These are phyloP conservation scores for Hypoxylon subgilvum DNA, from an alignment of 495 filamentous ascomycete species.

Conservation along the genomic window DNA sequence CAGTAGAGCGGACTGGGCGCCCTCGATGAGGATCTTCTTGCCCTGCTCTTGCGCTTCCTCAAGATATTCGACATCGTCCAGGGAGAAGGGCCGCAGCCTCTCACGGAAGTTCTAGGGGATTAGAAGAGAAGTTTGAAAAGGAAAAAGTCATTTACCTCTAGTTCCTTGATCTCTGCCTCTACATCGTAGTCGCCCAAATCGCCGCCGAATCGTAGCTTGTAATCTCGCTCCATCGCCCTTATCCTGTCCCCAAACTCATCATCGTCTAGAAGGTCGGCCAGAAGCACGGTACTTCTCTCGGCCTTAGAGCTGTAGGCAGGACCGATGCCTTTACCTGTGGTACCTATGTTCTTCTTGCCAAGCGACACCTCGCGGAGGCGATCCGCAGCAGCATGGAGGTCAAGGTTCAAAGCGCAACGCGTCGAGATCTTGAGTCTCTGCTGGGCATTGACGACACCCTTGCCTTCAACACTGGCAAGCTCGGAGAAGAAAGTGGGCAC, in stretches of 20 bases:
- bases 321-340: constrained; percentile 71
- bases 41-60: constrained; percentile 62
- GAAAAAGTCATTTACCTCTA: constrained; percentile 23
- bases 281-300: constrained; percentile 72
- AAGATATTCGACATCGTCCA: constrained; percentile 71
- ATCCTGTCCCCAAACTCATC: constrained; percentile 74
- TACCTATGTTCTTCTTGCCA: constrained; percentile 62
- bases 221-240: constrained; percentile 66
- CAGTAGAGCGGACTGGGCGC: constrained; percentile 78
- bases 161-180: constrained; percentile 71
- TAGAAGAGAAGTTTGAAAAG: constrained; percentile 33
- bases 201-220: constrained; percentile 72
- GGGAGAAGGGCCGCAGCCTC: constrained; percentile 68
- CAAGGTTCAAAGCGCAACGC: constrained; percentile 82
- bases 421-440: constrained; percentile 79
- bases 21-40: constrained; percentile 77
- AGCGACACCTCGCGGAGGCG: constrained; percentile 80
- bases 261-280: constrained; percentile 76
- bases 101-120: constrained; percentile 68
- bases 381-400: constrained; percentile 82
- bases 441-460: constrained; percentile 70
- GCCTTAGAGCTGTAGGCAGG: constrained; percentile 86
- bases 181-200: constrained; percentile 75
- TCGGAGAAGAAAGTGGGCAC: constrained; percentile 79
- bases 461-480: constrained; percentile 69